A percentile compares a stretch with the other conserved stretches of the same genome.
phyloP scores from a whole-genome alignment of 1,284 basidiomycete species.

The Polyporus tsugae region DNA sequence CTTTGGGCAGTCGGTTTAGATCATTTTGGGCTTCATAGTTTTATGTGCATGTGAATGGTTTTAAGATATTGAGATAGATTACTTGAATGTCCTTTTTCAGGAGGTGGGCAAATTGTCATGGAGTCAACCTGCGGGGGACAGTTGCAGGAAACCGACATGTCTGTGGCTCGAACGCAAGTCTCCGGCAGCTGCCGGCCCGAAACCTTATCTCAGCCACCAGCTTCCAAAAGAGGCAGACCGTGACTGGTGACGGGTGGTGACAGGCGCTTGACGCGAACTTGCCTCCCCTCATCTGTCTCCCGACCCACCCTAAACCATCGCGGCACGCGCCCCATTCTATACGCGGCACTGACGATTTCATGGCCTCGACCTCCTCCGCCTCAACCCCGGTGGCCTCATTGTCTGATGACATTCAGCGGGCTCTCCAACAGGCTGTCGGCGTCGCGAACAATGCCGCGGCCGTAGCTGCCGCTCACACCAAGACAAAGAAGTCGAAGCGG shows the following conservation, averaged over 20 bases:
- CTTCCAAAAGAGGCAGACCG: neutral
- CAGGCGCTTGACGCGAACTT: conserved; percentile 37
- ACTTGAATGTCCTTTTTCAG: neutral
- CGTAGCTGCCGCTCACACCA: conserved; percentile 40
- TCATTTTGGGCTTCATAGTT: too few species aligned
- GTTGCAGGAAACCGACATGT: neutral
- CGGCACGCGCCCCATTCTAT: conserved; percentile 27
- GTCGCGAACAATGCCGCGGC: conserved; percentile 40
- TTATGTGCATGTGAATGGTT: conserved; percentile 5
- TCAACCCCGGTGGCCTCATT: conserved; percentile 39
- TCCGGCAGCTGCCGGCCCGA: neutral
- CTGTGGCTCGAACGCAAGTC: neutral
- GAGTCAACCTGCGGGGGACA: neutral
- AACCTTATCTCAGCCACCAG: conserved; percentile 21
- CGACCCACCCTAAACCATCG: conserved; percentile 43
- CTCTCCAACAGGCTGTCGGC: conserved; percentile 58
- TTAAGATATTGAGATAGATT: conserved; percentile 2
- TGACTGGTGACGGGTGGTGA: neutral
- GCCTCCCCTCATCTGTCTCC: conserved; percentile 39
- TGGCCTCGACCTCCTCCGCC: conserved; percentile 26
- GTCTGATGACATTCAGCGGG: conserved; percentile 43
- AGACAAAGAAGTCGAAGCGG: conserved; percentile 51
- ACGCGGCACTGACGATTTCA: conserved; percentile 22
- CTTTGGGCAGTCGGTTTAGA: conserved; percentile 34
- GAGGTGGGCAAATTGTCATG: neutral